These are phyloP conservation scores for Corinectria fuckeliana DNA, from an alignment of 2,329 filamentous ascomycete species.

Conservation along the genomic window DNA sequence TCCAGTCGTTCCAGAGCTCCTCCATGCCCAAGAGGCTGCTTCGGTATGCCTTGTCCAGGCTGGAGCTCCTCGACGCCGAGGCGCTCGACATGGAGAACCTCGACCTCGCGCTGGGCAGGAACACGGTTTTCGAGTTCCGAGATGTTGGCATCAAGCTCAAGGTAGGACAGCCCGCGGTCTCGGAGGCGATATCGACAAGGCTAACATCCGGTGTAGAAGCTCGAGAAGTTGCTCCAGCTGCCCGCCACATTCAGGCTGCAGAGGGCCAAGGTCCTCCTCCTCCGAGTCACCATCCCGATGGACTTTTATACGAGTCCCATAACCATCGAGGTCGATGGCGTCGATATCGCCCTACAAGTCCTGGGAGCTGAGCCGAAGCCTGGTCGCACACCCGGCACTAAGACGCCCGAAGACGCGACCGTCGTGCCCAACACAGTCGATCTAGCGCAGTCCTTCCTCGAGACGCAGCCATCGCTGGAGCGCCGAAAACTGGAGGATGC, in stretches of 20 bases:
- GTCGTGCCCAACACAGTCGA: constrained; percentile 73
- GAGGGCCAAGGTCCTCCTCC: constrained; percentile 75
- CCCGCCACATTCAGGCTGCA: constrained; percentile 74
- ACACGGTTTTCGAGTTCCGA: constrained; percentile 82
- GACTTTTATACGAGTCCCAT: constrained; percentile 89
- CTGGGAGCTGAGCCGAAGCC: constrained; percentile 41
- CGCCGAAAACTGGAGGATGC: constrained; percentile 73
- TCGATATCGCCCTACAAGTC: constrained; percentile 73
- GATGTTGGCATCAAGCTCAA: constrained; percentile 83
- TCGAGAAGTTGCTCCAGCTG: constrained; percentile 75
- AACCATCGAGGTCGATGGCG: constrained; percentile 78
- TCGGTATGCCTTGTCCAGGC: constrained; percentile 80
- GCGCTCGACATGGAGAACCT: constrained; percentile 85
- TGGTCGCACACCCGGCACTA: constrained; percentile 49
- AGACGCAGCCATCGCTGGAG: constrained; percentile 71
- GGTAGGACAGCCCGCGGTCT: constrained; percentile 54
- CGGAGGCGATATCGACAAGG: constrained; percentile 12
- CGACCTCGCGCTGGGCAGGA: constrained; percentile 81
- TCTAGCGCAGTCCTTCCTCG: constrained; percentile 79
- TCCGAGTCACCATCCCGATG: constrained; percentile 84
- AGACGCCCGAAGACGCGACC: constrained; percentile 36
- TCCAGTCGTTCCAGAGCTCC: constrained; percentile 69
- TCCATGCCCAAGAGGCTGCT: constrained; percentile 89
- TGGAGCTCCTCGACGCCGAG: constrained; percentile 88
- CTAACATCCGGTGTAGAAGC: constrained; percentile 65